A percentile compares a stretch with the other conserved stretches of the same genome.
These are phyloP conservation scores for Neospermospora avenae DNA, from an alignment of 2,329 filamentous ascomycete species.

Conservation along the genomic window DNA sequence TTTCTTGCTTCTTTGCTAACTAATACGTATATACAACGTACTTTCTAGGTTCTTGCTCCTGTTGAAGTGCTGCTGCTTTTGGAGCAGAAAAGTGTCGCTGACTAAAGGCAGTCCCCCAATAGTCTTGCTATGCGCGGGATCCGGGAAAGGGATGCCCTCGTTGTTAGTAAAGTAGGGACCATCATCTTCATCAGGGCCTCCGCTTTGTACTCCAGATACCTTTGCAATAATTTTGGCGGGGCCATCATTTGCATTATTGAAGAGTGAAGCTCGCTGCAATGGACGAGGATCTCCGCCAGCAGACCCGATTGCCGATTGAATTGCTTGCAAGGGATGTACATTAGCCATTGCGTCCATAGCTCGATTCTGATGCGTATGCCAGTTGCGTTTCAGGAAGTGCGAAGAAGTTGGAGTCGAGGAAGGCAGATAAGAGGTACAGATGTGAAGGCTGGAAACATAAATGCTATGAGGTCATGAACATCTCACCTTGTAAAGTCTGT, in stretches of 20 bases:
- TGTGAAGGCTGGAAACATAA: neutral
- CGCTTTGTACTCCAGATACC: neutral
- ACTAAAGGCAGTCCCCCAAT: neutral
- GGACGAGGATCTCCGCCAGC: neutral
- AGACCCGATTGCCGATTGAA: neutral
- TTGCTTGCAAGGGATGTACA: neutral
- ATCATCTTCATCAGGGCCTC: neutral
- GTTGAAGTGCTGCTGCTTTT: neutral
- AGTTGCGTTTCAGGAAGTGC: neutral
- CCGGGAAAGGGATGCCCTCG: neutral
- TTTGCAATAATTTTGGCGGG: neutral
- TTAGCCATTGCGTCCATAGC: neutral
- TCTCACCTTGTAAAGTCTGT: neutral
- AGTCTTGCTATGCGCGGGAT: neutral
- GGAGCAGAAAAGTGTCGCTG: neutral
- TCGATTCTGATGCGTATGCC: neutral
- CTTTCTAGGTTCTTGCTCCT: neutral
- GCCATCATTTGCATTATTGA: neutral
- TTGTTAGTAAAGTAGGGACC: neutral
- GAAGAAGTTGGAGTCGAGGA: neutral
- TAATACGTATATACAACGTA: neutral
- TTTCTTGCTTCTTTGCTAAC: neutral
- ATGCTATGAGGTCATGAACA: neutral
- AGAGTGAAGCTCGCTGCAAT: neutral
- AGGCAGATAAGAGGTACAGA: neutral